These are phyloP conservation scores for Pyricularia pennisetigena DNA, from an alignment of 2,329 filamentous ascomycete species.

Conservation along the genomic window DNA sequence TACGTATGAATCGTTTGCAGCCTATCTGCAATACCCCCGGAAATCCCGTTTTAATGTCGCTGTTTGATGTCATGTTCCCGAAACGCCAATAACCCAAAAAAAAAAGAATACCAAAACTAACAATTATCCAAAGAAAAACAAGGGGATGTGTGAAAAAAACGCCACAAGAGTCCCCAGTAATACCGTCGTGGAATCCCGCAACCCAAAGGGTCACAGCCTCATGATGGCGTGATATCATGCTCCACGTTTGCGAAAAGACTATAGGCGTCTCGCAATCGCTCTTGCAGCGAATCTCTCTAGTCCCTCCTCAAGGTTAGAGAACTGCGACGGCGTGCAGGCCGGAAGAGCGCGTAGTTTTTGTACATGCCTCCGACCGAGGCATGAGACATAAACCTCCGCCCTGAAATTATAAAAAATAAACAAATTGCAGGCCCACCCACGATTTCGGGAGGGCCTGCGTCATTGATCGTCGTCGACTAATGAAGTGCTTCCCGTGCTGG, in stretches of 20 bases:
- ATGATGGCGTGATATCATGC: background rate
- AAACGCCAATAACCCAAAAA: background rate
- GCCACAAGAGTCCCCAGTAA: background rate
- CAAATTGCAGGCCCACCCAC: background rate
- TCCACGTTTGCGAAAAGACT: background rate
- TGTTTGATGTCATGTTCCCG: background rate
- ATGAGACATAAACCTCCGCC: too few relatives aligned
- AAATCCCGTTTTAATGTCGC: background rate
- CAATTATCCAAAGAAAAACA: background rate
- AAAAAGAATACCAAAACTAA: background rate
- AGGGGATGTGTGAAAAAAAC: background rate
- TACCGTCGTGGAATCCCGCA: background rate
- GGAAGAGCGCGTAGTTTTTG: background rate
- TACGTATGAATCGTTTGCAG: background rate
- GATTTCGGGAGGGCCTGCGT: background rate
- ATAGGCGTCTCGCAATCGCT: background rate
- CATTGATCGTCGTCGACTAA: constrained; percentile 6
- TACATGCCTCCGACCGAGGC: background rate
- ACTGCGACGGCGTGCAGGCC: background rate
- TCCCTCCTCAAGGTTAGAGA: background rate
- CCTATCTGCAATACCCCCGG: background rate
- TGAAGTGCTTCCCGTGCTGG: constrained; percentile 12
- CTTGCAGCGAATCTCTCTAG: background rate
- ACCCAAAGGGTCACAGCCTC: background rate
- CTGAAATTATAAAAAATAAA: too few relatives aligned